These are phyloP conservation scores for Aspergillus aculeatinus DNA, from an alignment of 2,329 filamentous ascomycete species.

Conservation along the genomic window DNA sequence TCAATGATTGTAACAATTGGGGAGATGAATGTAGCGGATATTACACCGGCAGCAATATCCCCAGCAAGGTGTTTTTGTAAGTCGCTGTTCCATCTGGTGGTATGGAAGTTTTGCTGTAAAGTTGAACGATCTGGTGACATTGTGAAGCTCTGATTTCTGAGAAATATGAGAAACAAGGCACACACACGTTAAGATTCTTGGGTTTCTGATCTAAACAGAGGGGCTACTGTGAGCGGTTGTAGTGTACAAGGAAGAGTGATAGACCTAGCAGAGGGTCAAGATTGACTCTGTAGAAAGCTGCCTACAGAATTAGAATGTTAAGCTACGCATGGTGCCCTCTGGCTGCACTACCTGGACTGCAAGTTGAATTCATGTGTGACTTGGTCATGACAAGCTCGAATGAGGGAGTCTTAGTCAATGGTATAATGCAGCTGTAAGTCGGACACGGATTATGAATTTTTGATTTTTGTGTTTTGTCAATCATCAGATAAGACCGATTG, in stretches of 20 bases:
- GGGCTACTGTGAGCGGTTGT: not conserved
- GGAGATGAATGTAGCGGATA: conserved; percentile 27
- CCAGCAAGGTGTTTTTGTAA: conserved; percentile 16
- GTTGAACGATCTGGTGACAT: not conserved
- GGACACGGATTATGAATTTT: no score
- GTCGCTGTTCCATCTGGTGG: not conserved
- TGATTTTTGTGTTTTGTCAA: no score
- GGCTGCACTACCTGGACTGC: not conserved
- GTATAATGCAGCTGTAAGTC: no score
- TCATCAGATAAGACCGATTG: no score
- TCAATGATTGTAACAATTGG: conserved; percentile 31
- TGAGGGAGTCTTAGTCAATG: no score
- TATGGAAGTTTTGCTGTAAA: not conserved
- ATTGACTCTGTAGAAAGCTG: not conserved
- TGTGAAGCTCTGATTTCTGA: not conserved
- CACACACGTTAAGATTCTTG: not conserved
- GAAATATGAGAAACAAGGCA: not conserved
- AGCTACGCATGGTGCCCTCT: not conserved
- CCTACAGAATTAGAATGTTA: no score
- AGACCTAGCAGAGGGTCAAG: not conserved
- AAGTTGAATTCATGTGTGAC: no score
- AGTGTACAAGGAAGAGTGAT: not conserved
- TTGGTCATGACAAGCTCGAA: no score
- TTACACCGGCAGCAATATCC: conserved; percentile 26
- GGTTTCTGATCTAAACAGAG: not conserved